Evolutionary conservation across 148 eudicot species (phyloP), one percentile per base, ranked within the genome.

Genomic region (Spergularia marina): DNA sequence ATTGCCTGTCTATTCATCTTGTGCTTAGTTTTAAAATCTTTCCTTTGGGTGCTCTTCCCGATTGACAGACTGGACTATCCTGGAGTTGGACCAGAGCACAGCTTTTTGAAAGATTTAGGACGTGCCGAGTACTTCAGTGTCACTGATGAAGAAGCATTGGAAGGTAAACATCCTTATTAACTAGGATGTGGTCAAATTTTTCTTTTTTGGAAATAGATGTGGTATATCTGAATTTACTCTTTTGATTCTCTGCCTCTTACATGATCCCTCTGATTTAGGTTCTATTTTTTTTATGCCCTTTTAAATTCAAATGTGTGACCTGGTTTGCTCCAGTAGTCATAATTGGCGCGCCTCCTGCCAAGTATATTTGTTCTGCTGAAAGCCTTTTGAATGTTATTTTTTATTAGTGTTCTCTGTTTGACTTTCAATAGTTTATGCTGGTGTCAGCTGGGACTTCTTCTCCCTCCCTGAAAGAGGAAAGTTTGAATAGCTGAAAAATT

Each of bases 51-150:
- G 36, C 51, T 53, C 9, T 59, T 23, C 77, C 17, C 47, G 41
- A 34, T 65, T 15, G 55, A 65, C 79, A 94, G 98, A 14, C 86
- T 95, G 80, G 96, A 95, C 75, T 95, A 95, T 82, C 99, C 97
- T 71, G 99, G 99, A 83, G 97, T 95, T 73, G 99, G 99, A 75
- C 99, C 99, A 8, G 99, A 92, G 77, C 99, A 92, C 76, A 95
- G 99, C 86, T 92, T 87, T 82, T 74, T 95, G 74, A 95, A 95
- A 82, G 99, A 95, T 68, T 39, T 89, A 16, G 96, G 97, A 61
- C 97, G 97, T 75, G 96, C 99, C 39, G 99, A 95, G 83, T 95
- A 95, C 81, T 86, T 86, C 76, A 90, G 96, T 72, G 75, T 89
- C 64, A 95, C 97, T 34, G 97, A 95, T 65, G 88, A 90, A 74